A percentile compares a stretch with the other conserved stretches of the same genome.
phyloP scores from a whole-genome alignment of 306 rosid genomes.

The Amphicarpaea edgeworthii region DNA sequence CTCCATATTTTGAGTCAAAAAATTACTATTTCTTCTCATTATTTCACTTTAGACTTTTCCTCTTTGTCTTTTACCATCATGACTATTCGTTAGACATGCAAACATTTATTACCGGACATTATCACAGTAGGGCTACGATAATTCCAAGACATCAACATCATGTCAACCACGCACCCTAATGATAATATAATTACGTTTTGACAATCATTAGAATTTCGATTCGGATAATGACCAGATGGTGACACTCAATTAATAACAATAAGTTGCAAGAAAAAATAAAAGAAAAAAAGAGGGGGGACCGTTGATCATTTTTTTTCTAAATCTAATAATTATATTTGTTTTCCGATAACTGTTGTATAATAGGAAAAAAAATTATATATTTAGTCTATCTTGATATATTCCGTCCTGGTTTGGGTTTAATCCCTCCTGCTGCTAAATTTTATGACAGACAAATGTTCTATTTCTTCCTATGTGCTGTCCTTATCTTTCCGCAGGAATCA shows the following conservation, averaged over 20 bases:
- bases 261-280: background rate
- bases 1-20: conserved; percentile 13
- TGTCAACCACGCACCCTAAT: conserved; percentile 23
- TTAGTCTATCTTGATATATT: background rate
- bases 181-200: conserved; percentile 24
- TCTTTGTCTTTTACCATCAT: conserved; percentile 45
- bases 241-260: conserved; percentile 46
- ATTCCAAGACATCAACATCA: conserved; percentile 51
- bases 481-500: background rate
- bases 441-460: background rate
- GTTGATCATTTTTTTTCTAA: background rate
- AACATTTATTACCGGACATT: background rate
- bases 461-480: background rate
- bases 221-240: conserved; percentile 30
- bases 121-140: background rate
- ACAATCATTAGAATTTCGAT: conserved; percentile 37
- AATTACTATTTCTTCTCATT: background rate
- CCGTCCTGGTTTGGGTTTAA: background rate
- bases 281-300: background rate
- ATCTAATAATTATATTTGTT: background rate
- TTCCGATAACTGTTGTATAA: background rate
- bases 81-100: conserved; percentile 13
- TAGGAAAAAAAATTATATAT: background rate
- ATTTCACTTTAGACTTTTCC: conserved; percentile 35
- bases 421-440: background rate